Percentiles rank a stretch among this genome's conserved stretches.
phyloP scores from a whole-genome alignment of 306 rosid species.

The Castanea sativa region DNA sequence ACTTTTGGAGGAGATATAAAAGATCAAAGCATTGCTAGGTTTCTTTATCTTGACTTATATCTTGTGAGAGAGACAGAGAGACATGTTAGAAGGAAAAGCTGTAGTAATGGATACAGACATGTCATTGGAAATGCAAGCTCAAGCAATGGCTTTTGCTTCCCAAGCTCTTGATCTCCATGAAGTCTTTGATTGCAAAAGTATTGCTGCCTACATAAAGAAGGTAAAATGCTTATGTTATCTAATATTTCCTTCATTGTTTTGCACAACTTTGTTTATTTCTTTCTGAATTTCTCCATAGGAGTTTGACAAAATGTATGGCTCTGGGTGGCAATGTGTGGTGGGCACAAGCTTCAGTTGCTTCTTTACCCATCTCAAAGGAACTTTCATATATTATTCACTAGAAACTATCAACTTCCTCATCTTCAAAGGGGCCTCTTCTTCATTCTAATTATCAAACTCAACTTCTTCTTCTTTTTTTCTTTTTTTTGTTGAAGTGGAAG shows the following conservation, averaged over 20 bases:
- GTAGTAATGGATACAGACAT: background rate
- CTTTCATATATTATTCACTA: background rate
- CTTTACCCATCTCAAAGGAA: background rate
- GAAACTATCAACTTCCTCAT: background rate
- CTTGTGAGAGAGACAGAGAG: background rate
- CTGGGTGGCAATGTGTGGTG: background rate
- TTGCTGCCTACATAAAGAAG: background rate
- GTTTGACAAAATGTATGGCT: background rate
- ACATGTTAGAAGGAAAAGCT: background rate
- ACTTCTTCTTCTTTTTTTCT: no score
- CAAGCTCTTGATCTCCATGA: background rate
- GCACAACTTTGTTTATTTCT: background rate
- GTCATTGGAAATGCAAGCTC: background rate
- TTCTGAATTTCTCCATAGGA: background rate
- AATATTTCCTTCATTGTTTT: background rate
- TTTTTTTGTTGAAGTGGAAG: background rate
- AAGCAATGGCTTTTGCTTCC: background rate
- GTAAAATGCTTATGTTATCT: background rate
- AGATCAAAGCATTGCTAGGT: background rate
- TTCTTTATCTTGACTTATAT: background rate
- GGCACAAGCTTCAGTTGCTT: background rate
- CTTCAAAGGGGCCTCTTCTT: background rate
- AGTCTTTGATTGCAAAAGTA: background rate
- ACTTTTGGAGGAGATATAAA: background rate
- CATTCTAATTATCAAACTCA: no score